Conservation (phyloP, 805 yeast species). For the Blastobotrys attinorum region DNA sequence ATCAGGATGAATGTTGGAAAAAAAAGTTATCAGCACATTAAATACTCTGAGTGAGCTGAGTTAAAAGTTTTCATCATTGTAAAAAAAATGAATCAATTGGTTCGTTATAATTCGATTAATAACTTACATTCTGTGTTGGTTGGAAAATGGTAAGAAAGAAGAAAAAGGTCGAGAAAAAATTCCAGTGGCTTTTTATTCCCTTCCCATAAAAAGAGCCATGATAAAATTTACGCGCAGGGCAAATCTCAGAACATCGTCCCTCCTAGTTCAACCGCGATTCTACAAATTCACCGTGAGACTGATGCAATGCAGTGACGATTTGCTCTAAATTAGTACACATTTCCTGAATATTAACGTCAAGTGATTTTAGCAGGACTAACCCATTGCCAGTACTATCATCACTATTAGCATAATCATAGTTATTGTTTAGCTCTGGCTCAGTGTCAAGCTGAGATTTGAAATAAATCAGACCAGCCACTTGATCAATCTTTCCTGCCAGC, state of each 20-base stretch:
- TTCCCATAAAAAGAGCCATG: neutral
- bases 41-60: constrained; percentile 25
- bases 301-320: constrained; percentile 11
- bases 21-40: constrained; percentile 18
- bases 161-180: constrained; percentile 1
- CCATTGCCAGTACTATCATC: constrained; percentile 3
- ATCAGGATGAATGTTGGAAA: constrained; percentile 13
- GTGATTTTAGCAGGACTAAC: constrained; percentile 5
- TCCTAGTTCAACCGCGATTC: no score
- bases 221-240: constrained; percentile 1
- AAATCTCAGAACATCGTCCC: no score
- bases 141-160: constrained; percentile 1
- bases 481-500: constrained; percentile 26
- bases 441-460: constrained; percentile 9
- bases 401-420: constrained; percentile 5
- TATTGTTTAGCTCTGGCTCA: neutral
- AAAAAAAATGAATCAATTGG: neutral
- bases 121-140: constrained; percentile 1
- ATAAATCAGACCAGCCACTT: constrained; percentile 20
- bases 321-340: constrained; percentile 18
- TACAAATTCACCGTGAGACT: constrained; percentile 1
- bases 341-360: constrained; percentile 15
- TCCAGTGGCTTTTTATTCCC: constrained; percentile 1
- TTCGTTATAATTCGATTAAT: neutral
- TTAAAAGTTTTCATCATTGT: constrained; percentile 19